phyloP scores from a whole-genome alignment of 2,329 filamentous ascomycete species.

The Exophiala calicioides region DNA sequence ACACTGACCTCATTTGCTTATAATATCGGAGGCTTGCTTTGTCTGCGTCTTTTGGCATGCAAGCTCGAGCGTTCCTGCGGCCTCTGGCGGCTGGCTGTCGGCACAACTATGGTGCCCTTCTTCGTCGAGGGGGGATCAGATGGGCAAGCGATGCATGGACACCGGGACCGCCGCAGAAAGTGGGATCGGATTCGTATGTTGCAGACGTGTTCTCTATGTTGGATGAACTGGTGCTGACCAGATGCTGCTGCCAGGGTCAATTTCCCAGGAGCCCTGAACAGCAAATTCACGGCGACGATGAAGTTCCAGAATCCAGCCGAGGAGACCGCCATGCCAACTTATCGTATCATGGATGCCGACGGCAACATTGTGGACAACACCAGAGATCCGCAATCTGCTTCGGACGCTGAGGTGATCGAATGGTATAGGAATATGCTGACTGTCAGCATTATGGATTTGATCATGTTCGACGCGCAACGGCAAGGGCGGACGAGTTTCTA shows the following conservation, averaged over 20 bases:
- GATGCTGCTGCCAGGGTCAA: conserved; percentile 49
- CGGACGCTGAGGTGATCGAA: conserved; percentile 59
- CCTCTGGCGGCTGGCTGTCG: conserved; percentile 13
- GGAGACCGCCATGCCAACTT: conserved; percentile 79
- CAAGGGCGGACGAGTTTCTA: conserved; percentile 96
- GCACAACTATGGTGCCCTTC: conserved; percentile 7
- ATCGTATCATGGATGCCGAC: conserved; percentile 86
- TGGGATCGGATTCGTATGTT: conserved; percentile 59
- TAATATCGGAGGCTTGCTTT: background rate
- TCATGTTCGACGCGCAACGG: conserved; percentile 97
- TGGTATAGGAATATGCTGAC: conserved; percentile 67
- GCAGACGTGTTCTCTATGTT: background rate
- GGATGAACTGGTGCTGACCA: background rate
- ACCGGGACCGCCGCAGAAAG: conserved; percentile 24
- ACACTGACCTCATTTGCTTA: conserved; percentile 2
- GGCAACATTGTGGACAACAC: conserved; percentile 76
- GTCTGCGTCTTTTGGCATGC: conserved; percentile 14
- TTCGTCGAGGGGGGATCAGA: conserved; percentile 19
- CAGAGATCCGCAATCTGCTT: conserved; percentile 66
- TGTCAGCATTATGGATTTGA: conserved; percentile 86
- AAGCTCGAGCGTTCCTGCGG: conserved; percentile 14
- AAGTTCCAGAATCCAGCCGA: conserved; percentile 73
- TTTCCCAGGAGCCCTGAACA: conserved; percentile 94
- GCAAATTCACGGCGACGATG: conserved; percentile 81
- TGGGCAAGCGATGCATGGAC: conserved; percentile 27